Conservation (phyloP, 2,329 filamentous ascomycete genomes). For the Paraphaeosphaeria minitans region DNA sequence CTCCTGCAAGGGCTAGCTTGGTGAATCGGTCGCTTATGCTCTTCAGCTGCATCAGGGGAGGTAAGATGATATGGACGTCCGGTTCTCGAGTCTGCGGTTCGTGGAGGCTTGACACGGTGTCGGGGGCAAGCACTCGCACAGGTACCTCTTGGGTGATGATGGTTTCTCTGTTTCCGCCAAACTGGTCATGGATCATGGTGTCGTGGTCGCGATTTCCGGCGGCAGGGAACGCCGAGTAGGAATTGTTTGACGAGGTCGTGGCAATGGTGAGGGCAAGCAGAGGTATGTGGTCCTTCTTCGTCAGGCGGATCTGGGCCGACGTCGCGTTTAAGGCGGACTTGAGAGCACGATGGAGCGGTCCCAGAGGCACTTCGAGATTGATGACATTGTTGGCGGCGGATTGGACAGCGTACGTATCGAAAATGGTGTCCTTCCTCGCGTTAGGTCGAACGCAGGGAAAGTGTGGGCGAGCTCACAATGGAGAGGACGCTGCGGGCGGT, state of each 20-base stretch:
- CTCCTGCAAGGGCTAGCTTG: slow-evolving; percentile 64
- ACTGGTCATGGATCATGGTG: slow-evolving; percentile 29
- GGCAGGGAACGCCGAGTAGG: slow-evolving; percentile 46
- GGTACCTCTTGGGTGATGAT: slow-evolving; percentile 95
- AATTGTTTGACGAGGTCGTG: slow-evolving; percentile 65
- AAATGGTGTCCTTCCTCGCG: slow-evolving; percentile 74
- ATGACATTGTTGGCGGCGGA: slow-evolving; percentile 89
- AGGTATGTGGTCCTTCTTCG: slow-evolving; percentile 87
- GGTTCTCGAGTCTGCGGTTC: slow-evolving; percentile 90
- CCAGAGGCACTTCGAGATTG: slow-evolving; percentile 93
- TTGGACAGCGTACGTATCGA: slow-evolving; percentile 84
- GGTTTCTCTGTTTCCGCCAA: slow-evolving; percentile 75
- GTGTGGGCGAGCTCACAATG: slow-evolving; percentile 46
- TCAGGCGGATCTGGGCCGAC: slow-evolving; percentile 83
- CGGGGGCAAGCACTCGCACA: slow-evolving; percentile 83
- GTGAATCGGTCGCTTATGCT: slow-evolving; percentile 95
- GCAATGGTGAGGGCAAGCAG: slow-evolving; percentile 89
- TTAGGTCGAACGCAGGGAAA: slow-evolving; percentile 20
- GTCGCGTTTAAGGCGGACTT: slow-evolving; percentile 83
- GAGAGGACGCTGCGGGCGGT: slow-evolving; percentile 45
- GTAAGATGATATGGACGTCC: slow-evolving; percentile 91
- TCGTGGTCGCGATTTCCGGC: slow-evolving; percentile 33
- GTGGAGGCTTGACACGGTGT: slow-evolving; percentile 88
- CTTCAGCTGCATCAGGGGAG: slow-evolving; percentile 85
- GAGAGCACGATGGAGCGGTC: slow-evolving; percentile 85